Conservation (phyloP, 306 rosid species). For the Biancaea sappan region DNA sequence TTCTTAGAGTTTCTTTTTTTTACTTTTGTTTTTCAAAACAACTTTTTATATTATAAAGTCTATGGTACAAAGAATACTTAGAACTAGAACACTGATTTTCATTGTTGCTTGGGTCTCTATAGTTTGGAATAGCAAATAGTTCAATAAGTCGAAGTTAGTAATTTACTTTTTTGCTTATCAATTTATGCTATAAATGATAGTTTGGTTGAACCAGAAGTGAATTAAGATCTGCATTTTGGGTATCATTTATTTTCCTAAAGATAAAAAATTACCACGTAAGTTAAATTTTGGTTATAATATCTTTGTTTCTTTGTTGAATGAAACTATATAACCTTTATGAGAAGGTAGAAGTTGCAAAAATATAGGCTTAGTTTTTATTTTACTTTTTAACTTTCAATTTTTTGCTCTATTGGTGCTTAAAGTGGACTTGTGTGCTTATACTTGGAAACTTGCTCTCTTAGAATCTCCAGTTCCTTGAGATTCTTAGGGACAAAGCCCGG, state of each 20-base stretch:
- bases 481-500: background rate
- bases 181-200: background rate
- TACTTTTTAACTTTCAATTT: too few species aligned
- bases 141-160: background rate
- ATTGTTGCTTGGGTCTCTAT: slow-evolving; percentile 3
- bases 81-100: slow-evolving; percentile 8
- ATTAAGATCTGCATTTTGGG: background rate
- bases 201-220: slow-evolving; percentile 1
- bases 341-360: background rate
- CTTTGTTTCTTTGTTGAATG: background rate
- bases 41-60: background rate
- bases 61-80: background rate
- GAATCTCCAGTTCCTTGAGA: background rate
- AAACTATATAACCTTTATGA: background rate
- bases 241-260: too few species aligned
- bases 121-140: background rate
- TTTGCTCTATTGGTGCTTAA: background rate
- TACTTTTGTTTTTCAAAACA: too few species aligned
- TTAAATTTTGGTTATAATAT: background rate
- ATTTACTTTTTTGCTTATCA: background rate
- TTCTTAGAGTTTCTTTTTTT: slow-evolving; percentile 11
- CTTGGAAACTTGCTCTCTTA: background rate
- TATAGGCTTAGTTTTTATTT: background rate
- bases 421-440: background rate
- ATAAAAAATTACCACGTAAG: too few species aligned